Evolutionary conservation across 169 alveolate genomes (phyloP).

Genomic region (Plasmodium chabaudi): DNA sequence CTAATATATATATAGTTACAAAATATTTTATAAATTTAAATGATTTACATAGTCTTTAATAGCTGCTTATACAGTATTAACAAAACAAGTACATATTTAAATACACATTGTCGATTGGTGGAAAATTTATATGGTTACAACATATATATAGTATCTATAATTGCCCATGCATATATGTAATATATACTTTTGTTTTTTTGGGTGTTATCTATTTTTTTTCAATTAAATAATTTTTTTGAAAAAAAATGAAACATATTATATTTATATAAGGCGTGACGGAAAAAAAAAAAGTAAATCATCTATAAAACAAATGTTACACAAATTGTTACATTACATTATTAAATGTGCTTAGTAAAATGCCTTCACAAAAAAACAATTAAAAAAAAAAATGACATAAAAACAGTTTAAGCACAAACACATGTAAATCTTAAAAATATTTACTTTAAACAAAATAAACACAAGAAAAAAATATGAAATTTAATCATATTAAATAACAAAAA

Average conservation of each 20-base stretch:
- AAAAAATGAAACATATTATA: constrained; percentile 11
- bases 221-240: constrained; percentile 17
- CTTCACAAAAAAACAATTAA: constrained; percentile 31
- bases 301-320: constrained; percentile 38
- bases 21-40: too few species aligned
- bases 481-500: constrained; percentile 33
- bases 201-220: constrained; percentile 3
- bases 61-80: too few species aligned
- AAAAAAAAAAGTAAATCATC: constrained; percentile 6
- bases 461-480: constrained; percentile 16
- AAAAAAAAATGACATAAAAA: constrained; percentile 16
- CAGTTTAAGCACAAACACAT: constrained; percentile 37
- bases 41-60: too few species aligned
- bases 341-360: constrained; percentile 25
- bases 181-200: neutral
- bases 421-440: constrained; percentile 23
- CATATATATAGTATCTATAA: constrained; percentile 1
- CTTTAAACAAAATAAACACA: constrained; percentile 5
- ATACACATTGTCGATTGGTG: neutral
- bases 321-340: constrained; percentile 21
- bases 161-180: neutral
- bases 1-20: too few species aligned
- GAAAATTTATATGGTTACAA: neutral
- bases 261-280: neutral
- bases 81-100: constrained; percentile 3